Base-by-base conservation (phyloP, 371 early-diverging fungal species). In the Mortierella sp. region DNA sequence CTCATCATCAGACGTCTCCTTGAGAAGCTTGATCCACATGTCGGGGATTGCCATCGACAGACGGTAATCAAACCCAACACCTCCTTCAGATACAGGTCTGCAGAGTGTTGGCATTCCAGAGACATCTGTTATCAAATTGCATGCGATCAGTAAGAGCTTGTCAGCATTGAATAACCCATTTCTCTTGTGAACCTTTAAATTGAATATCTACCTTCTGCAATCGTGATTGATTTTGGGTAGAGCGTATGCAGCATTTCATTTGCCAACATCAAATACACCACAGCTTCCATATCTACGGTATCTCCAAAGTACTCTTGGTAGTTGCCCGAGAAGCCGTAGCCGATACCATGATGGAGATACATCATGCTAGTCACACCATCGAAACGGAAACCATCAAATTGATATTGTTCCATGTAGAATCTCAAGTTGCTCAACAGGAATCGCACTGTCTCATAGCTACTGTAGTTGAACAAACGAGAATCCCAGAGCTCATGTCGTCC, bases 61-160 rank as follows among this genome's bases (percentile, higher is more conserved):
- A n/a, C 98, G 91, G 73, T 97, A 98, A 83, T 98, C 98, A 77
- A 98, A 98, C 0, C 98, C 98, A 42, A 97, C 86, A 42, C 98
- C 98, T 64, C 98, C 98, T 83, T 98, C 98, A 1, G 75, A 71
- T 1, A 96, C 94, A 8, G 95, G 91, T 40, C 96, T 90, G 84
- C 98, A 96, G 32, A 98, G 89, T n/a, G 96, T 94, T 19, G 98
- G 98, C 98, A 98, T 98, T 49, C 98, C 98, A 13, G 96, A 96
- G 12, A 98, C 98, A 87, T 98, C 98, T 88, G 68, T 42, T 13
- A 2, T 22, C 6, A 42, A 75, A 62, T 26, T 4, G 59, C 49
- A 28, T 34, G 31, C 13, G 53, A 10, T 7, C 31, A 28, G 9
- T 34, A 32, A 8, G 15, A 23, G 4, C 3, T 57, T 45, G n/a